phyloP scores from a whole-genome alignment of 768 basidiomycete species.

The Multifurca ochricompacta region DNA sequence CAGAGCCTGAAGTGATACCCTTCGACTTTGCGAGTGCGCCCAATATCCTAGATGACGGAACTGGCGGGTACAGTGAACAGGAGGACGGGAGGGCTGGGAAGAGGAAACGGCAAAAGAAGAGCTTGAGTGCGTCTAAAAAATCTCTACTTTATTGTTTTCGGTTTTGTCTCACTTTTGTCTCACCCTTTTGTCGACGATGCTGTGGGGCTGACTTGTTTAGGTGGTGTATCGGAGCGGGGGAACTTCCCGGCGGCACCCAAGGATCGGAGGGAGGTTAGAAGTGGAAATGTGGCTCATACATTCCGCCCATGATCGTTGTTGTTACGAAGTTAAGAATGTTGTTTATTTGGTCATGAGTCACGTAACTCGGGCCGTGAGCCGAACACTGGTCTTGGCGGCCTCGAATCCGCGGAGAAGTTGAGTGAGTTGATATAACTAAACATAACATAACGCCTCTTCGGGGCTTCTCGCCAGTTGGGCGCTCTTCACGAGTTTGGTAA shows the following conservation, averaged over 20 bases:
- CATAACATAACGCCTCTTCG: too few relatives aligned
- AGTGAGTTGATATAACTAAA: too few relatives aligned
- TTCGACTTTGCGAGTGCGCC: slow-evolving; percentile 67
- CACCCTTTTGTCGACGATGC: not conserved
- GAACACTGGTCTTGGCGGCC: too few relatives aligned
- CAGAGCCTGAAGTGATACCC: slow-evolving; percentile 28
- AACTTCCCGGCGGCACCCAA: slow-evolving; percentile 28
- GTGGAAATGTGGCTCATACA: slow-evolving; percentile 31
- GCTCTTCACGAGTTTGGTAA: not conserved
- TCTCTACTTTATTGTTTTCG: slow-evolving; percentile 30
- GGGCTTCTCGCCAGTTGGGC: not conserved
- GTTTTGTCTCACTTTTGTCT: not conserved
- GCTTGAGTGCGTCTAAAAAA: slow-evolving; percentile 1
- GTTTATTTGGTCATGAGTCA: not conserved
- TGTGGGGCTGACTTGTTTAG: slow-evolving; percentile 1
- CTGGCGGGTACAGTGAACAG: slow-evolving; percentile 29
- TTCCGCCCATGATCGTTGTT: slow-evolving; percentile 20
- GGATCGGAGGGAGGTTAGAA: slow-evolving; percentile 28
- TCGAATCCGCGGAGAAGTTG: too few relatives aligned
- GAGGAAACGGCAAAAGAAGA: slow-evolving; percentile 33
- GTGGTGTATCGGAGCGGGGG: slow-evolving; percentile 23
- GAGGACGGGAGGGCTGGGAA: slow-evolving; percentile 26
- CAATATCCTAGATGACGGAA: slow-evolving; percentile 61
- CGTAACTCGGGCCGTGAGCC: not conserved
- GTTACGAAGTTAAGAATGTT: not conserved